These are phyloP conservation scores for Solanum gandarillasii DNA, from an alignment of 257 asterid genomes.

Conservation along the genomic window DNA sequence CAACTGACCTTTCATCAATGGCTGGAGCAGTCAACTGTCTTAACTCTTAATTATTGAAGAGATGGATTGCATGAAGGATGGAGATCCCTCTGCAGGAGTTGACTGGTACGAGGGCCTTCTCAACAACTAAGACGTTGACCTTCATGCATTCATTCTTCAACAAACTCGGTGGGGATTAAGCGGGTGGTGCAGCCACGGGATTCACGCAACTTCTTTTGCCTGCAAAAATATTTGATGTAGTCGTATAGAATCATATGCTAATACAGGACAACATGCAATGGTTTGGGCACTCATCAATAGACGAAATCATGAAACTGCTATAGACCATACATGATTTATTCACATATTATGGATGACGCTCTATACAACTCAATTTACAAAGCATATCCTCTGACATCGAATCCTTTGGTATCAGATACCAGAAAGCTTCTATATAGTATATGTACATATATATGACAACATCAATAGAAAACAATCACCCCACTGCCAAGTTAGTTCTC, in stretches of 20 bases:
- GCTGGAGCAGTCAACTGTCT: background rate
- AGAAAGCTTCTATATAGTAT: background rate
- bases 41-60: background rate
- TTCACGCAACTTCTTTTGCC: background rate
- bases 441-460: background rate
- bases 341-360: background rate
- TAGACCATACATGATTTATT: background rate
- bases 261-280: background rate
- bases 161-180: background rate
- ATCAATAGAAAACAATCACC: background rate
- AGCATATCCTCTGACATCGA: background rate
- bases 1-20: background rate
- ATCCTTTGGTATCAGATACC: background rate
- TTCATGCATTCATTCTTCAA: background rate
- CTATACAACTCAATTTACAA: background rate
- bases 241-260: background rate
- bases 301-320: background rate
- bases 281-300: background rate
- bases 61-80: background rate
- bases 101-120: background rate
- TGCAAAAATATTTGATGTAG: background rate
- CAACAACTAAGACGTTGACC: background rate
- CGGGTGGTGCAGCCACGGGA: background rate
- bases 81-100: background rate
- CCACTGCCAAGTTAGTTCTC: slow-evolving; percentile 26